Base-by-base conservation (phyloP, 78 protist genomes). In the Corallochytrium limacisporum region DNA sequence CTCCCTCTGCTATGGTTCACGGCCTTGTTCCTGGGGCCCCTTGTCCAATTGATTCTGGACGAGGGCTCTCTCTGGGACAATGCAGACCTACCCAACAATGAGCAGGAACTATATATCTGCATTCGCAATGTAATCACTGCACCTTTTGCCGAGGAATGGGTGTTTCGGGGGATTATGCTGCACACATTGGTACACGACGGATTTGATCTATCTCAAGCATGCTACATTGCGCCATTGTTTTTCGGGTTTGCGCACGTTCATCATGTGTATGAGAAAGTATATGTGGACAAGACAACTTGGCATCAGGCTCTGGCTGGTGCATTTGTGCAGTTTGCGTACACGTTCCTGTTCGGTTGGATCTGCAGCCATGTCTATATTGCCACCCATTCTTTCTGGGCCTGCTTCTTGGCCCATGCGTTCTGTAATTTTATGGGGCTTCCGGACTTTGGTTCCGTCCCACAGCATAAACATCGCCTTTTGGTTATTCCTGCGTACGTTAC, bases 81-180 rank as follows among this genome's bases (percentile, higher is more conserved):
- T n/a, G n/a, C n/a, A n/a, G n/a, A n/a, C n/a, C n/a, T n/a, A n/a
- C n/a, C n/a, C n/a, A n/a, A n/a, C n/a, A n/a, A n/a, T n/a, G n/a
- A n/a, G n/a, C n/a, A n/a, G n/a, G n/a, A n/a, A n/a, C n/a, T n/a
- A n/a, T n/a, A n/a, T n/a, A n/a, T n/a, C n/a, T n/a, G n/a, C n/a
- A 15, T 53, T 12, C 59, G 59, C 22, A 26, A 53, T 53, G 37
- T 53, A 13, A 53, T 53, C 26, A 20, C 26, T 13, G 59, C 59
- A 15, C 59, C 59, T 15, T 26, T 53, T 12, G 28, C 59, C 15
- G 59, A 53, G 59, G 59, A 53, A 15, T 53, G 59, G 59, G 59
- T 53, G 59, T 53, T 53, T 0, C 59, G 59, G 18, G 59, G 37
- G 28, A 24, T 20, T 15, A 53, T 15, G 15, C 59, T 53, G 39